Evolutionary conservation across 768 basidiomycete species (phyloP).

Genomic region (Coprinellus micaceus): DNA sequence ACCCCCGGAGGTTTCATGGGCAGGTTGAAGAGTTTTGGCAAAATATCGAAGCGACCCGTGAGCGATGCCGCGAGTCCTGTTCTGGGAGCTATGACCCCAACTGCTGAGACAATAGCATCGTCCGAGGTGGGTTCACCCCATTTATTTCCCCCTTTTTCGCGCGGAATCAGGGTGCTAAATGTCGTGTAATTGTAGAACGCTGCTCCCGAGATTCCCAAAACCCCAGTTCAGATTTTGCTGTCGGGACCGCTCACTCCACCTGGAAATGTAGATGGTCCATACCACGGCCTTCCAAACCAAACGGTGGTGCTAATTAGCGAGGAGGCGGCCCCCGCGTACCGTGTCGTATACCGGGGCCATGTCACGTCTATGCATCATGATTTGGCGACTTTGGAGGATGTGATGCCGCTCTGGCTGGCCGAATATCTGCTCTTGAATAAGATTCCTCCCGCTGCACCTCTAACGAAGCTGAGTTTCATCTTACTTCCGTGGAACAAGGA

Average conservation of each 20-base stretch:
- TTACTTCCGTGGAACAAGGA: conserved; percentile 75
- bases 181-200: conserved; percentile 2
- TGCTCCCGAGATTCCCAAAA: conserved; percentile 33
- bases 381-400: conserved; percentile 56
- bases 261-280: conserved; percentile 66
- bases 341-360: conserved; percentile 70
- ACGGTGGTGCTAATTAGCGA: conserved; percentile 77
- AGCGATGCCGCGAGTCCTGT: conserved; percentile 30
- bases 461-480: conserved; percentile 84
- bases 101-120: conserved; percentile 20
- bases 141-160: not conserved
- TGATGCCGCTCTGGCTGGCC: conserved; percentile 83
- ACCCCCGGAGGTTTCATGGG: conserved; percentile 74
- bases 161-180: not conserved
- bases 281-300: conserved; percentile 51
- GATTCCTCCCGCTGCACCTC: conserved; percentile 43
- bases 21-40: conserved; percentile 71
- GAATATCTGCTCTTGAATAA: conserved; percentile 80
- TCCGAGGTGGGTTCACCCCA: conserved; percentile 13
- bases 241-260: conserved; percentile 63
- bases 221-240: conserved; percentile 53
- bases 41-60: conserved; percentile 40
- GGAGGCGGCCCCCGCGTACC: conserved; percentile 73
- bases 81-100: conserved; percentile 20
- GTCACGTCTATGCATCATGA: conserved; percentile 50